Base-by-base conservation (phyloP, 371 early-diverging fungal genomes). In the Mortierella sp. region DNA sequence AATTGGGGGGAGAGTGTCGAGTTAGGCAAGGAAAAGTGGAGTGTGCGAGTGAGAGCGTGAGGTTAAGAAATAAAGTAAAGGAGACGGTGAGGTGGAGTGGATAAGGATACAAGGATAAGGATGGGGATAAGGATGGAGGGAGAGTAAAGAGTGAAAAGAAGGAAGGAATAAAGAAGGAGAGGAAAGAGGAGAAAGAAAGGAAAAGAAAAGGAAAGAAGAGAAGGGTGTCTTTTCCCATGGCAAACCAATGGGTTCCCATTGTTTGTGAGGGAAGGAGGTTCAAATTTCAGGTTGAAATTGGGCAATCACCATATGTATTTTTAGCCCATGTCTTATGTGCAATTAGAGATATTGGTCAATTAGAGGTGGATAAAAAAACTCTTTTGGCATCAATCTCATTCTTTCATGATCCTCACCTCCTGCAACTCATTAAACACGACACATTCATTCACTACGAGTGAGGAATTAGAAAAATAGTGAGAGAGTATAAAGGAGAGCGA, bases 241-340 rank as follows among this genome's bases (percentile, higher is more conserved):
- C 19, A 29, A 26, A 11, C 29, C 34, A 34, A n/a, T 47, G 4
- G 11, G 14, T 44, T 14, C 44, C 9, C 24, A 6, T 61, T 37
- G 37, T 37, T n/a, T 7, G 8, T 37, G 19, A n/a, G 58, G 34
- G 58, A 22, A 61, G 34, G 61, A n/a, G n/a, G n/a, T n/a, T n/a
- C n/a, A n/a, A n/a, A n/a, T n/a, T n/a, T n/a, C n/a, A n/a, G 61
- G 61, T 61, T 61, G 22, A 22, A 61, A 61, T 19, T 61, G 61
- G 61, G 58, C 58, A 58, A 55, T 61, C 61, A 53, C 24, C 14
- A 22, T 13, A 52, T 52, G 26, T 1, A 52, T 52, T 11, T 48
- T 22, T 6, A 7, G 48, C n/a, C 48, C 22, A 2, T 22, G 61
- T 37, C 61, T 61, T 22, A 0, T 61, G 37, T 61, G 61, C 61